phyloP scores from a whole-genome alignment of 441 rosid genomes.

The California macrophylla region DNA sequence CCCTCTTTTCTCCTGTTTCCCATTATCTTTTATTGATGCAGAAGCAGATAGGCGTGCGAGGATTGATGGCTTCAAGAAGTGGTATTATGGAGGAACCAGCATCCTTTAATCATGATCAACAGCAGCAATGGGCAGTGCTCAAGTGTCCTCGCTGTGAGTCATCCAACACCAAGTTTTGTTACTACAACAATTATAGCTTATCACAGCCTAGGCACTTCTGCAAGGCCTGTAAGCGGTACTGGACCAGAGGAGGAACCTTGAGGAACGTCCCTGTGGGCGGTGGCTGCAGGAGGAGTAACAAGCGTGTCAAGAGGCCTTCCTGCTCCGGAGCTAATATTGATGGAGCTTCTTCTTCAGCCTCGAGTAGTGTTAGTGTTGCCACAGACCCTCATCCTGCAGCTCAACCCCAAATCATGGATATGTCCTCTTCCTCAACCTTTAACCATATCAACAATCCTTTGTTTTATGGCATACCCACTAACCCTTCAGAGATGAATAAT shows the following conservation, averaged over 20 bases:
- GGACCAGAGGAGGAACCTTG: not conserved
- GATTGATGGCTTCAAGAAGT: not conserved
- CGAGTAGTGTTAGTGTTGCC: not conserved
- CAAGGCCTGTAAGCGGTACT: conserved; percentile 2
- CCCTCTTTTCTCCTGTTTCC: not conserved
- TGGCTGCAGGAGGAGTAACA: conserved; percentile 5
- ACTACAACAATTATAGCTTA: conserved; percentile 4
- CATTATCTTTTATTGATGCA: not conserved
- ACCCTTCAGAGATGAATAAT: not conserved
- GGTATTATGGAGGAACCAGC: not conserved
- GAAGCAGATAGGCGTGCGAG: not conserved
- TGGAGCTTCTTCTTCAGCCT: not conserved
- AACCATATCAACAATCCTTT: not conserved
- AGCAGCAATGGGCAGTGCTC: not conserved
- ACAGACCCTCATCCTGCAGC: not conserved
- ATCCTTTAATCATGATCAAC: not conserved
- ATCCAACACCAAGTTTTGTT: conserved; percentile 3
- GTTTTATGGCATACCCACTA: not conserved
- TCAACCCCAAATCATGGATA: not conserved
- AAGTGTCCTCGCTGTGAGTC: conserved; percentile 4
- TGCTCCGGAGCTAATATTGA: not conserved
- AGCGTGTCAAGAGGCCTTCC: not conserved
- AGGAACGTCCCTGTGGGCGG: conserved; percentile 6
- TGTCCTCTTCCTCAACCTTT: not conserved
- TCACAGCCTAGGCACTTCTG: conserved; percentile 13